These are phyloP conservation scores for Pythium aphanidermatum DNA, from an alignment of 352 stramenopile species.

Conservation along the genomic window DNA sequence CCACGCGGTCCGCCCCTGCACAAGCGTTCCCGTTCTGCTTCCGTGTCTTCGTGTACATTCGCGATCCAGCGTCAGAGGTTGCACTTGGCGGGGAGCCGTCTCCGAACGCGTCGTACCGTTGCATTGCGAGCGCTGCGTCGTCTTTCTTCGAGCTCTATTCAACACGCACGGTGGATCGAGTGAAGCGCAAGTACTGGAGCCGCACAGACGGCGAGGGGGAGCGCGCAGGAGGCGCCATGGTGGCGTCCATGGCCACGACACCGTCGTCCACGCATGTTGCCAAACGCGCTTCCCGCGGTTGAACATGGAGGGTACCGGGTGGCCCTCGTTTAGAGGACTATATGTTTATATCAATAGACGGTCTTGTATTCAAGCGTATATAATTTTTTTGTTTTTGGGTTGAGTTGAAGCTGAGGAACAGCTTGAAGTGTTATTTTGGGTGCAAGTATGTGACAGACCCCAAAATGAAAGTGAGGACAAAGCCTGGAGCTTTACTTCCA, in stretches of 20 bases:
- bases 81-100: background rate
- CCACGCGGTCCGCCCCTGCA: constrained; percentile 66
- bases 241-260: constrained; percentile 4
- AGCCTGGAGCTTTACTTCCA: too few species aligned
- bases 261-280: constrained; percentile 10
- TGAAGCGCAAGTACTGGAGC: constrained; percentile 70
- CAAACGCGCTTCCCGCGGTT: constrained; percentile 4
- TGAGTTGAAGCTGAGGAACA: too few species aligned
- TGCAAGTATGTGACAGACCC: too few species aligned
- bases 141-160: constrained; percentile 84
- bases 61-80: background rate
- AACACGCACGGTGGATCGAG: constrained; percentile 76
- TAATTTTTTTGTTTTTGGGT: background rate
- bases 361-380: too few species aligned
- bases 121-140: constrained; percentile 50
- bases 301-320: constrained; percentile 1
- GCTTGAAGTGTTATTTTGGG: too few species aligned
- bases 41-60: constrained; percentile 65
- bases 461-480: too few species aligned
- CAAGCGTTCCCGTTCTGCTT: constrained; percentile 87
- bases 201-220: constrained; percentile 2
- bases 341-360: background rate
- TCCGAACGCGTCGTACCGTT: constrained; percentile 25
- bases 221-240: background rate
- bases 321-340: constrained; percentile 4